A percentile compares a stretch with the other conserved stretches of the same genome.
Evolutionary conservation across 306 rosid genomes (phyloP).

Genomic region (Sphenostylis stenocarpa): DNA sequence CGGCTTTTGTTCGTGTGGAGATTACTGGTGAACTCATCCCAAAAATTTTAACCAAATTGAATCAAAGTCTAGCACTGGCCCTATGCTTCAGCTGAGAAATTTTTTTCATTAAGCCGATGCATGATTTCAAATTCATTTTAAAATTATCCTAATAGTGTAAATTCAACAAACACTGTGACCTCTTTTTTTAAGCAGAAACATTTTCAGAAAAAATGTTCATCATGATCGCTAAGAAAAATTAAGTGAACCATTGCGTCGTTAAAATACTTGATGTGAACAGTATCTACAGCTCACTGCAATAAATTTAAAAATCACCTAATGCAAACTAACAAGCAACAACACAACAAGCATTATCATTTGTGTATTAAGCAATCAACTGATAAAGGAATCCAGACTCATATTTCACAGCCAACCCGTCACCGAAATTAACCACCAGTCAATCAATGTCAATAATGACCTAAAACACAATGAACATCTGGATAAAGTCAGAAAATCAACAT

Average conservation of each 20-base stretch:
- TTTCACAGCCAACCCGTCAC: conserved; percentile 9
- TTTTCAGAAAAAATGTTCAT: neutral
- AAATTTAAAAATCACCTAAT: neutral
- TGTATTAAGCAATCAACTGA: neutral
- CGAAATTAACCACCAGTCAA: conserved; percentile 6
- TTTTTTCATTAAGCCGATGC: neutral
- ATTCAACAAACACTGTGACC: too few relatives aligned
- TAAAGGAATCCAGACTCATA: conserved; percentile 4
- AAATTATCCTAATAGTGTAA: too few relatives aligned
- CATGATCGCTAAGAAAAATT: neutral
- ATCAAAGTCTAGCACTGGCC: too few relatives aligned
- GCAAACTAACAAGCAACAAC: neutral
- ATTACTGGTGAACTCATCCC: conserved; percentile 55
- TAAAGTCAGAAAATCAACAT: conserved; percentile 19
- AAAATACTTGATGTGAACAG: neutral
- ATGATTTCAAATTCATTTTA: neutral
- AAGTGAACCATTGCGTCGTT: neutral
- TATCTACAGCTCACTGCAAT: neutral
- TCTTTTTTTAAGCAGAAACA: neutral
- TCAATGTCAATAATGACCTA: conserved; percentile 13
- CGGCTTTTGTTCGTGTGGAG: conserved; percentile 62
- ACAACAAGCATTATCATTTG: neutral
- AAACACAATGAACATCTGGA: conserved; percentile 19
- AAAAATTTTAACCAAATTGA: neutral
- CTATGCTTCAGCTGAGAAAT: neutral